Evolutionary conservation across 148 eudicot species (phyloP).

Genomic region (Rhododendron molle): DNA sequence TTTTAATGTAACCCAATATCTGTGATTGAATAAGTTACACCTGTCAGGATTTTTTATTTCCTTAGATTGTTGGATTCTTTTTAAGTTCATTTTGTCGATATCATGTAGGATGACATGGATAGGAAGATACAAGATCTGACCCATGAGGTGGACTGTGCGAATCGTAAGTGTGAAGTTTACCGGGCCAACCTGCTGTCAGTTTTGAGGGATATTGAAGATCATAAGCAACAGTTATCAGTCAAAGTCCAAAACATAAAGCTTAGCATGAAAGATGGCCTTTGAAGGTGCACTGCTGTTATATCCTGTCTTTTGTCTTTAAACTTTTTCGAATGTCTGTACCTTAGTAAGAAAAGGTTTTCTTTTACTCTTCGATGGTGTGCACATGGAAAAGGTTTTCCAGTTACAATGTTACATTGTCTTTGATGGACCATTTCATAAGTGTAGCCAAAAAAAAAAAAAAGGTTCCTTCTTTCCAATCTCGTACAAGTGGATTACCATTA

Average conservation of each 20-base stretch:
- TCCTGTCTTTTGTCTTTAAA: not conserved
- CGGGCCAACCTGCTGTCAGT: slow-evolving; percentile 31
- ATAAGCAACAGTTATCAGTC: slow-evolving; percentile 31
- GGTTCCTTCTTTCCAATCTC: not conserved
- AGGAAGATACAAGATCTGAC: slow-evolving; percentile 33
- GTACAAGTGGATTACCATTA: not conserved
- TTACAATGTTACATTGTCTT: slow-evolving; percentile 1
- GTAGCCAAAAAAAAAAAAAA: not conserved
- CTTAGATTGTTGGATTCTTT: not conserved
- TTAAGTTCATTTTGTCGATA: not conserved
- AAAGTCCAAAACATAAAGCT: slow-evolving; percentile 33
- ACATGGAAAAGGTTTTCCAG: not conserved
- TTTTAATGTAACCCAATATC: not conserved
- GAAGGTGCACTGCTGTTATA: slow-evolving; percentile 16
- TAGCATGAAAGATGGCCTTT: slow-evolving; percentile 24
- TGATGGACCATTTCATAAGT: not conserved
- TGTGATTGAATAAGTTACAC: not conserved
- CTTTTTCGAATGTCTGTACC: not conserved
- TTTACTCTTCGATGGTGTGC: not conserved
- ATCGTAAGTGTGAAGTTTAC: slow-evolving; percentile 33
- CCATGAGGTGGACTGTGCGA: slow-evolving; percentile 26
- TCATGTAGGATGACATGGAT: slow-evolving; percentile 37
- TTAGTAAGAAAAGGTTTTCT: not conserved
- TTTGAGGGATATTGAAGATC: slow-evolving; percentile 33
- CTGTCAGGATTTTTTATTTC: not conserved